Conservation (phyloP, 2,329 filamentous ascomycete species). For the Ascosphaera apis region DNA sequence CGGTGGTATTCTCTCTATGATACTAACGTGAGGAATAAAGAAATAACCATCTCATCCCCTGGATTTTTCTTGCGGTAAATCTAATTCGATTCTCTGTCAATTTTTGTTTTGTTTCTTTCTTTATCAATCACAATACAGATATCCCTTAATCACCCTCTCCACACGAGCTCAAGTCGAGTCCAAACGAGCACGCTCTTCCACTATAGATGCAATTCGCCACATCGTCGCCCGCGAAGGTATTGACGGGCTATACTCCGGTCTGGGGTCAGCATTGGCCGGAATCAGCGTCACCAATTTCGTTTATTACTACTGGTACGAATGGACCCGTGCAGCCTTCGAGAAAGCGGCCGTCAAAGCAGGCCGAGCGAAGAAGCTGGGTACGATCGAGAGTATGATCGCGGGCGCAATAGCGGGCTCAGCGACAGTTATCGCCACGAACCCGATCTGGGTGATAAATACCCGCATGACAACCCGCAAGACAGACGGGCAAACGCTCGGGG, state of each 20-base stretch:
- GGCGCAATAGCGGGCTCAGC: slow-evolving; percentile 83
- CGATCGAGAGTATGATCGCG: slow-evolving; percentile 81
- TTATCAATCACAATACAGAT: slow-evolving; percentile 37
- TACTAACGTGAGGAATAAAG: slow-evolving; percentile 46
- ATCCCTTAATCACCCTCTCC: slow-evolving; percentile 90
- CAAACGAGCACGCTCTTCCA: slow-evolving; percentile 67
- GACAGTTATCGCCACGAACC: slow-evolving; percentile 89
- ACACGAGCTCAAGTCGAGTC: slow-evolving; percentile 96
- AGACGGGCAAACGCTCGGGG: slow-evolving; percentile 13
- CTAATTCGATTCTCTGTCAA: background rate
- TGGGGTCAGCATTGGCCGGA: slow-evolving; percentile 86
- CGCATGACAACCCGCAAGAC: slow-evolving; percentile 81
- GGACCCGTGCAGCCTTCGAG: slow-evolving; percentile 69
- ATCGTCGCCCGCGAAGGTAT: slow-evolving; percentile 87
- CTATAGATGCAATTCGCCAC: slow-evolving; percentile 56
- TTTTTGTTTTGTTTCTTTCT: background rate
- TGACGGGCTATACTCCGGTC: slow-evolving; percentile 68
- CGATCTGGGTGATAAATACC: slow-evolving; percentile 98
- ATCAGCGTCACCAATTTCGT: slow-evolving; percentile 99
- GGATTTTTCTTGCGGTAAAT: background rate
- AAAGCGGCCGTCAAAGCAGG: slow-evolving; percentile 49
- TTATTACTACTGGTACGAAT: slow-evolving; percentile 99
- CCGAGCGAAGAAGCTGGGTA: slow-evolving; percentile 63
- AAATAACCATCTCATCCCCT: slow-evolving; percentile 1
- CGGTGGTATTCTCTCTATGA: slow-evolving; percentile 85